Conservation (phyloP, 768 basidiomycete species). For the Amanita jacksonii region DNA sequence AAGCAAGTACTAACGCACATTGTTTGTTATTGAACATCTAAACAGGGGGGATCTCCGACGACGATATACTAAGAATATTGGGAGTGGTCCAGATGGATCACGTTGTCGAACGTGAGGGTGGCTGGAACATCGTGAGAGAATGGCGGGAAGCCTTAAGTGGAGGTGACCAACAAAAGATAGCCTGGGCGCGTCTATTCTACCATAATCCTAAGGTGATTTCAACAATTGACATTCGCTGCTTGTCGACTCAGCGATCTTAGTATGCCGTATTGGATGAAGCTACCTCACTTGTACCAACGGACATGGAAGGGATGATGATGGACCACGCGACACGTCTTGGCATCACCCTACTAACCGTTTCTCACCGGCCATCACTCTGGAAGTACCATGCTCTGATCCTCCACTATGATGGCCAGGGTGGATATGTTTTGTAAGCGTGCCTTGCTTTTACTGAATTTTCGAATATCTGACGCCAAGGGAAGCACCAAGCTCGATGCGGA, state of each 20-base stretch:
- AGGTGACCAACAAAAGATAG: slow-evolving; percentile 95
- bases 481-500: slow-evolving; percentile 89
- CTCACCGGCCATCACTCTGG: slow-evolving; percentile 92
- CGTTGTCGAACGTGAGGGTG: slow-evolving; percentile 92
- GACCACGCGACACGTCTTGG: slow-evolving; percentile 78
- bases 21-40: neutral
- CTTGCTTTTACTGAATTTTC: neutral
- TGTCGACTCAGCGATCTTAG: slow-evolving; percentile 28
- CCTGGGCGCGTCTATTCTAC: slow-evolving; percentile 95
- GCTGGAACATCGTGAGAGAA: slow-evolving; percentile 83
- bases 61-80: slow-evolving; percentile 62
- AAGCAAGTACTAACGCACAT: slow-evolving; percentile 11
- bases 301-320: slow-evolving; percentile 94
- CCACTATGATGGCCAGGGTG: slow-evolving; percentile 91
- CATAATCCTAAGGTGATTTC: slow-evolving; percentile 74
- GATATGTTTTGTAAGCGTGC: slow-evolving; percentile 80
- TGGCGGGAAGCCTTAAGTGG: slow-evolving; percentile 93
- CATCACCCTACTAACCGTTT: slow-evolving; percentile 91
- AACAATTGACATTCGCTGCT: neutral
- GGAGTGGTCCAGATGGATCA: slow-evolving; percentile 73
- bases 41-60: slow-evolving; percentile 64
- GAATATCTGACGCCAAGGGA: neutral
- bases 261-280: slow-evolving; percentile 97
- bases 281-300: slow-evolving; percentile 86
- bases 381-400: slow-evolving; percentile 83